Base-by-base conservation (phyloP, 2,329 filamentous ascomycete genomes). In the Mariannaea sp. region DNA sequence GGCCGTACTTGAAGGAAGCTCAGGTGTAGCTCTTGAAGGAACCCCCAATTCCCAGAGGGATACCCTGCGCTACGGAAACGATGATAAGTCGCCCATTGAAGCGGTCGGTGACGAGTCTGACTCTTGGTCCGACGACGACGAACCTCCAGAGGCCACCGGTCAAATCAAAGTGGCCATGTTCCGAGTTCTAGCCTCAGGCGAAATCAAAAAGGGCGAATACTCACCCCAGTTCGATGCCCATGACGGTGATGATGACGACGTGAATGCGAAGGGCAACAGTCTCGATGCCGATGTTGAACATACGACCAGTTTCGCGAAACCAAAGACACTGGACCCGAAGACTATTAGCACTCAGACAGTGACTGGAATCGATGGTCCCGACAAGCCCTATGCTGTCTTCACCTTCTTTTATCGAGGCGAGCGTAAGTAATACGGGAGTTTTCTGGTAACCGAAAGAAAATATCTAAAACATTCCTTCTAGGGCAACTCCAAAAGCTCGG, bases 131-230 rank as follows among this genome's bases (percentile, higher is more conserved):
- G 89, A 91, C 56, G 90, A 93, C 64, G 92, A 97, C 71, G 90
- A 93, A 64, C 90, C 90, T 1, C 92, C 93, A 10, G 94, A 97
- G 77, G 91, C 94, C 9, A 89, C 94, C 5, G 94, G 94, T 8
- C 94, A 99, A 75, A 99, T 99, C 77, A 97, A 97, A 75, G 92
- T 99, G 14, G 92, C 93, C 58, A 86, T 99, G 76, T 97, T 97
- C 73, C 86, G 94, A 22, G 94, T 99, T 7, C 79, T 97, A 39
- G 94, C 94, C 2, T 96, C 92, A 6, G 94, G 94, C 12, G 94
- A 97, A 72, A 96, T 99, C 69, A 97, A 97, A 76, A 90, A 92
- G 69, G 94, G 94, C 58, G 94, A 99, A 73, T 99, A 97, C 73
- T 96, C 92, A 1, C 94, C 94, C 10, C 94, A 97, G 68, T 97